phyloP scores from a whole-genome alignment of 257 asterid species.

The Solanum pinnatisectum region DNA sequence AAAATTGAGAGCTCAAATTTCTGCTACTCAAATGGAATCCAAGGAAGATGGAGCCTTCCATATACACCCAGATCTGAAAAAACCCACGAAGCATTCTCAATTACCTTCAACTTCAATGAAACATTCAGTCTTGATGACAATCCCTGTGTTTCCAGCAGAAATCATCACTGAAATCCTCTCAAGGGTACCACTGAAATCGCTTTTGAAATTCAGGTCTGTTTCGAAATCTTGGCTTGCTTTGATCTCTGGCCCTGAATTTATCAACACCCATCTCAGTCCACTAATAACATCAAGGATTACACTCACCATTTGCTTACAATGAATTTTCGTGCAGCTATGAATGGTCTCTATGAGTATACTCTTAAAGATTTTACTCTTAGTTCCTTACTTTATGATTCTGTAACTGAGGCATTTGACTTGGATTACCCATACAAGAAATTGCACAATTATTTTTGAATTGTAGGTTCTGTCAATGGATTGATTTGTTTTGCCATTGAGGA shows the following conservation, averaged over 20 bases:
- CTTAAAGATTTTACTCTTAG: not conserved
- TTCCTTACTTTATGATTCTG: not conserved
- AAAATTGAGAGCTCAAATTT: not conserved
- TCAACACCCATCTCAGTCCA: not conserved
- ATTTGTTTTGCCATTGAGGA: not conserved
- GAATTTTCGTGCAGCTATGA: too few relatives aligned
- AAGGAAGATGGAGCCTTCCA: not conserved
- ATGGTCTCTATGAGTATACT: too few relatives aligned
- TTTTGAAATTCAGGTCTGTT: too few relatives aligned
- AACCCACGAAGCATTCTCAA: not conserved
- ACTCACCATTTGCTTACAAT: not conserved
- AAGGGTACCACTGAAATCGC: too few relatives aligned
- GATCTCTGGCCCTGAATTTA: too few relatives aligned
- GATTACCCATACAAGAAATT: not conserved
- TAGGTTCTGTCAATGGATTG: not conserved
- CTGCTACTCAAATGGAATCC: not conserved
- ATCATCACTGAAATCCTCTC: too few relatives aligned
- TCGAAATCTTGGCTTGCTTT: too few relatives aligned
- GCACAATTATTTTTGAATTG: not conserved
- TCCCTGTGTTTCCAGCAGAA: not conserved
- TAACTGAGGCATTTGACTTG: not conserved
- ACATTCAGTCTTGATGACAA: not conserved
- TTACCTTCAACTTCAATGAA: too few relatives aligned
- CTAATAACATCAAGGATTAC: not conserved
- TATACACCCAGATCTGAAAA: not conserved